These are phyloP conservation scores for Citeromyces nyonsensis DNA, from an alignment of 805 yeast species.

Conservation along the genomic window DNA sequence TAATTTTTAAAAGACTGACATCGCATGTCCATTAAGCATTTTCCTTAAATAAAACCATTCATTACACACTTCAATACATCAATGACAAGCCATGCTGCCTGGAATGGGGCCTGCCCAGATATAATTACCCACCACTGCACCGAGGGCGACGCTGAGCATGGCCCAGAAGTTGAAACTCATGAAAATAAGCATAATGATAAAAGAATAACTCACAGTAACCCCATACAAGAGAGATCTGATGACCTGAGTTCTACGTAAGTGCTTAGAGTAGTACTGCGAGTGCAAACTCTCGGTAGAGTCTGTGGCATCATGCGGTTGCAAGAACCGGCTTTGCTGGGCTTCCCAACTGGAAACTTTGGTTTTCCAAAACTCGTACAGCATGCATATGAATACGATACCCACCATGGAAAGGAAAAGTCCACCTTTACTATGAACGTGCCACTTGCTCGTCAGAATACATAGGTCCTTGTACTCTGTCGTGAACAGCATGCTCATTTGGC, in stretches of 20 bases:
- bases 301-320: not conserved
- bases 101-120: constrained; percentile 5
- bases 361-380: constrained; percentile 21
- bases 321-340: not conserved
- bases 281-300: not conserved
- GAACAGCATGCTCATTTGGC: constrained; percentile 22
- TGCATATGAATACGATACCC: too few relatives aligned
- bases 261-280: not conserved
- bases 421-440: constrained; percentile 25
- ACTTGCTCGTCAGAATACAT: constrained; percentile 21
- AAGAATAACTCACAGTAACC: constrained; percentile 23
- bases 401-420: too few relatives aligned
- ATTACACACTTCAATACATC: too few relatives aligned
- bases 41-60: too few relatives aligned
- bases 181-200: constrained; percentile 28
- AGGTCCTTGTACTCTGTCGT: constrained; percentile 26
- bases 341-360: constrained; percentile 10
- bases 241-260: too few relatives aligned
- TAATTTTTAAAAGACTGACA: too few relatives aligned
- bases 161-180: constrained; percentile 32
- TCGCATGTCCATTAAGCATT: too few relatives aligned
- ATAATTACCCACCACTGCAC: constrained; percentile 22
- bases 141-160: constrained; percentile 24
- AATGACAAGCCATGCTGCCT: constrained; percentile 2
- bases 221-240: constrained; percentile 20